Evolutionary conservation across 768 basidiomycete species (phyloP), one percentile per base, ranked within the genome.

Genomic region (Pleurotus ostreatus): DNA sequence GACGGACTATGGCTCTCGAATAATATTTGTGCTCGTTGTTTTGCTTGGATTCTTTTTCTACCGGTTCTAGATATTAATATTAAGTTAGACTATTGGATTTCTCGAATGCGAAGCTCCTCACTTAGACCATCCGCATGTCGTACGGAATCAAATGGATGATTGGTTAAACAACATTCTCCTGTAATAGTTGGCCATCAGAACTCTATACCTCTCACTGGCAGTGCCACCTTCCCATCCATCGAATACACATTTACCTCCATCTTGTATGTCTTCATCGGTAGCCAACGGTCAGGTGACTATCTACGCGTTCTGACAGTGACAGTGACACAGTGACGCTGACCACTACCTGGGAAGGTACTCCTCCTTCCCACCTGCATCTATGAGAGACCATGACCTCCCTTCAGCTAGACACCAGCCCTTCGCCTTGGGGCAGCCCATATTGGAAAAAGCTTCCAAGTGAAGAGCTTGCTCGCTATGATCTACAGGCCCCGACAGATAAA

Each of bases 1-100:
- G 85, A 70, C 73, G n/a, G 89, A 92, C 67, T 67, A 63, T 49
- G 68, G 65, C 7, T 41, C 49, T 6, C 52, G 59, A 54, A 54
- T 65, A 18, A 5, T 65, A 13, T 55, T 59, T 18, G 15, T 65
- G 2, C 52, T 63, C 20, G 46, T 66, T 11, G 51, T 66, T 20
- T 70, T 75, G 1, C 5, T 64, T 48, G 59, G 56, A 40, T 56
- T 65, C 40, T 15, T 61, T 40, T n/a, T 61, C 16, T 64, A 64
- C 41, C 60, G 51, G 40, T 26, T 63, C 30, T 30, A 38, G 1
- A 26, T 30, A 25, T 25, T 25, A 5, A n/a, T n/a, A n/a, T n/a
- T n/a, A 12, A 55, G 25, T 23, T 34, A 48, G 47, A 26, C 30
- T 16, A 23, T 2, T 0, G 22, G 15, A 23, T 20, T 23, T 34